Evolutionary conservation across 108 stramenopile species (phyloP), one percentile per base, ranked within the genome.

Genomic region (Stephanodiscus triporus): DNA sequence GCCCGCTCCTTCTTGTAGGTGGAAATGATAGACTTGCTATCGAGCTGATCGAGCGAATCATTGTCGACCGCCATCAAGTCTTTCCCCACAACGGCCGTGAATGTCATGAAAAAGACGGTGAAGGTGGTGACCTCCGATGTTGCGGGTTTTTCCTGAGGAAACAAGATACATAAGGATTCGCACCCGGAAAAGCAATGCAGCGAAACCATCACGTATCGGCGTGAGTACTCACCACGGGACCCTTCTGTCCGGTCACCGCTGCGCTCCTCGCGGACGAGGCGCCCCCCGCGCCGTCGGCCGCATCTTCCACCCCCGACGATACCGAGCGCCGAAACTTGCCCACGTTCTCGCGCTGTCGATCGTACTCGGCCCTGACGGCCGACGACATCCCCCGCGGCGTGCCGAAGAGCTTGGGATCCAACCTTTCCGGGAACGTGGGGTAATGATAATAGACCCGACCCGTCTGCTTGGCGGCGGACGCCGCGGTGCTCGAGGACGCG

Each of bases 91-190:
- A 91, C 73, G 5, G 93, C 84, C 11, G 89, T 87, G 66, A 89
- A 94, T 5, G 89, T 84, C 84, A 94, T 85, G 77, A 90, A 94
- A 68, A 94, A 94, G 27, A 94, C 87, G 0, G 93, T 89, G 62
- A 94, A 94, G 16, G 93, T 92, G 20, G 89, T 86, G 34, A 82
- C 86, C 76, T 91, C 88, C 10, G 89, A 77, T 17, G 80, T 80
- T 40, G 74, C 73, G 29, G 62, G 75, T 34, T 74, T 78, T 43
- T 78, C 65, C 75, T 68, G n/a, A 10, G 24, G 26, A 45, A 26
- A 51, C 29, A 2, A 60, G 40, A 29, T 42, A 29, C 36, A 13
- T 38, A 19, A 47, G 20, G n/a, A 61, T 47, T 22, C n/a, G 9
- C 29, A 4, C 19, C 30, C 17, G 17, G n/a, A 9, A 47, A 61